These are phyloP conservation scores for Haberlea rhodopensis DNA, from an alignment of 257 asterid species.

Conservation along the genomic window DNA sequence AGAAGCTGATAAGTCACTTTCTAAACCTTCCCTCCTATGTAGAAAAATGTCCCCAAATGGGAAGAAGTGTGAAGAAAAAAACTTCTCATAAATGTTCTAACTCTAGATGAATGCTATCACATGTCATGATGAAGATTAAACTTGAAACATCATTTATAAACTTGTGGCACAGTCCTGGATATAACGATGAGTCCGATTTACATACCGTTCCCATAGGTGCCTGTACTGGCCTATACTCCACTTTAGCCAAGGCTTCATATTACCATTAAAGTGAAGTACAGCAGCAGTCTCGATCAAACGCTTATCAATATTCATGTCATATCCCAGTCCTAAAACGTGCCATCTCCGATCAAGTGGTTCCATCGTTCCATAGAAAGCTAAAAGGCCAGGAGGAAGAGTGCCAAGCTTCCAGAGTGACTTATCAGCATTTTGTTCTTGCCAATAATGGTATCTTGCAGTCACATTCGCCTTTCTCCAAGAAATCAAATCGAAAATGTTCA, in stretches of 20 bases:
- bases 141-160: conserved; percentile 39
- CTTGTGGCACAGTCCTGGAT: conserved; percentile 60
- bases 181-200: conserved; percentile 57
- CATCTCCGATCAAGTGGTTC: conserved; percentile 90
- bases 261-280: conserved; percentile 78
- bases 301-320: conserved; percentile 62
- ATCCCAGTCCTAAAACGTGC: conserved; percentile 87
- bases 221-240: conserved; percentile 71
- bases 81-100: conserved; percentile 33
- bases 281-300: conserved; percentile 82
- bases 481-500: conserved; percentile 79
- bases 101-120: conserved; percentile 35
- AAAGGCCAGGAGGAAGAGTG: conserved; percentile 81
- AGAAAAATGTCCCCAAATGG: background rate
- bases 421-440: conserved; percentile 64
- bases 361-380: conserved; percentile 73
- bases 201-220: conserved; percentile 75
- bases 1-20: too few species aligned
- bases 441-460: conserved; percentile 63
- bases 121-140: conserved; percentile 15
- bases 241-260: conserved; percentile 92
- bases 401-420: conserved; percentile 79
- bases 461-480: conserved; percentile 77
- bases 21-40: too few species aligned
- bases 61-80: conserved; percentile 16